These are phyloP conservation scores for Ophioceras dolichostomum DNA, from an alignment of 2,329 filamentous ascomycete species.

Conservation along the genomic window DNA sequence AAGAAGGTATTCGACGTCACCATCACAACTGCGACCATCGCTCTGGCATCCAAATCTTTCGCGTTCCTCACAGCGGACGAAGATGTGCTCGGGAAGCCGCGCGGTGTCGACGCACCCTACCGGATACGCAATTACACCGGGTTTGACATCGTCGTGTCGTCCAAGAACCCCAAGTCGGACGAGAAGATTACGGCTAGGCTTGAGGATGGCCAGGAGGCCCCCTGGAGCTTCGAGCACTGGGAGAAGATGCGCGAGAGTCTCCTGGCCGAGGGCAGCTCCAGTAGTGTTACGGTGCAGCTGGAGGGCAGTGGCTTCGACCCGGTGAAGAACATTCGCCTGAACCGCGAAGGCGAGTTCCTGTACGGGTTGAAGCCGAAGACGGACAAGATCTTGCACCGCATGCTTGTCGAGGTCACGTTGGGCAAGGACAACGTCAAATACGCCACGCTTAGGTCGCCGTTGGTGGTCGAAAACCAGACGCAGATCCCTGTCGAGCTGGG, in stretches of 20 bases:
- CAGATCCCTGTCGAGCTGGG: constrained; percentile 93
- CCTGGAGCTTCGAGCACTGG: constrained; percentile 96
- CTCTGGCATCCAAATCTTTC: constrained; percentile 82
- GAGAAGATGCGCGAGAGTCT: constrained; percentile 92
- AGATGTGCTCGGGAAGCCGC: constrained; percentile 85
- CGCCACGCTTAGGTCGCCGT: constrained; percentile 84
- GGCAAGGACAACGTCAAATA: constrained; percentile 97
- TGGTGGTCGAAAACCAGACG: constrained; percentile 90
- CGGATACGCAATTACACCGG: constrained; percentile 91
- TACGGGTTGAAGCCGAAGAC: constrained; percentile 84
- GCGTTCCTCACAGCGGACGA: constrained; percentile 81
- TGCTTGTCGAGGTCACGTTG: constrained; percentile 83
- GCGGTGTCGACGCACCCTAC: constrained; percentile 85
- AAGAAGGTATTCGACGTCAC: constrained; percentile 87
- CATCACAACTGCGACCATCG: constrained; percentile 85
- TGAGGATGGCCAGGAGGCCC: constrained; percentile 77
- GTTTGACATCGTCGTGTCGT: constrained; percentile 77
- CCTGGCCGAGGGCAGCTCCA: constrained; percentile 67
- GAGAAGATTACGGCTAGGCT: constrained; percentile 65
- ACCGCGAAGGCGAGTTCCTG: constrained; percentile 84
- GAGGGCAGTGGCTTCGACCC: constrained; percentile 92
- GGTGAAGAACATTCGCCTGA: constrained; percentile 77
- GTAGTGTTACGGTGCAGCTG: constrained; percentile 65
- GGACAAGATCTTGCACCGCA: constrained; percentile 72
- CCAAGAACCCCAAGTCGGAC: constrained; percentile 54